phyloP scores from a whole-genome alignment of 1,139 yeast species.

The Candida pseudoviswanathii region DNA sequence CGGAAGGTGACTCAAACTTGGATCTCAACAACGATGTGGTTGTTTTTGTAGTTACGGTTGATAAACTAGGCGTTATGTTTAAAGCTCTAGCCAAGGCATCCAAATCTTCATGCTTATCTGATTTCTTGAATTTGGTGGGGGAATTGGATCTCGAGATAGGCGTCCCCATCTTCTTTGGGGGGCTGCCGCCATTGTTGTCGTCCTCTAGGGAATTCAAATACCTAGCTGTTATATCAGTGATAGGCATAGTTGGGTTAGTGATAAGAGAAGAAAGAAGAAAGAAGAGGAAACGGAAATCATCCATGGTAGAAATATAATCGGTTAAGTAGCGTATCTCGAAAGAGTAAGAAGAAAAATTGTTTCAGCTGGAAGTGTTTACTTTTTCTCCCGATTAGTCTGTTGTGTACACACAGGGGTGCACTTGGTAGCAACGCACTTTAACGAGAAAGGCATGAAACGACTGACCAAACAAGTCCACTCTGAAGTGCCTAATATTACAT shows the following conservation, averaged over 20 bases:
- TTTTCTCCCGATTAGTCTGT: conserved; percentile 1
- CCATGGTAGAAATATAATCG: not conserved
- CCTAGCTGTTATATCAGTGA: conserved; percentile 31
- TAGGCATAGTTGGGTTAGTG: conserved; percentile 7
- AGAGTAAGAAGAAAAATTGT: not conserved
- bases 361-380: not conserved
- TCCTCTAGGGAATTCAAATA: conserved; percentile 36
- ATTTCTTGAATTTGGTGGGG: conserved; percentile 13
- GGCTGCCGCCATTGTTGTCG: conserved; percentile 17
- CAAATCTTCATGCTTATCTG: conserved; percentile 31
- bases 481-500: no score
- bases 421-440: not conserved
- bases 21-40: conserved; percentile 33
- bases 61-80: conserved; percentile 25
- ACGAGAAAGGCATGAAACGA: not conserved
- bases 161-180: conserved; percentile 31
- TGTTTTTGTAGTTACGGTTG: conserved; percentile 20
- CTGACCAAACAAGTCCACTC: not conserved
- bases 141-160: conserved; percentile 34
- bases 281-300: not conserved
- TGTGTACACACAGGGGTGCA: not conserved
- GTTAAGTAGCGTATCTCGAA: not conserved
- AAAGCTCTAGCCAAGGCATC: conserved; percentile 45
- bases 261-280: not conserved
- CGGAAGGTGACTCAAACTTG: conserved; percentile 48